Evolutionary conservation across 441 rosid genomes (phyloP).

Genomic region (Adansonia gregorii): DNA sequence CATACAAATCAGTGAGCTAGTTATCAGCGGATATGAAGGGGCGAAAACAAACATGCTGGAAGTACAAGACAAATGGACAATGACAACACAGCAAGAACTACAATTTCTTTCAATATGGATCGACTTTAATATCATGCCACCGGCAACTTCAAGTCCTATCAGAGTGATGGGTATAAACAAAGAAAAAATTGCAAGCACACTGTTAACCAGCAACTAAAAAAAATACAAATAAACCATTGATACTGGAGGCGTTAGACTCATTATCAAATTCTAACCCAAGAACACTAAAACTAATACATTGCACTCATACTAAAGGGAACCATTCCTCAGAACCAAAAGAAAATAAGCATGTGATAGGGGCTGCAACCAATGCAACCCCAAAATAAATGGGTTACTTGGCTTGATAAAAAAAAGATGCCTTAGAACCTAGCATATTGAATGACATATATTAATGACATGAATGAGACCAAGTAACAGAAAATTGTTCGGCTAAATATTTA

Average conservation of each 20-base stretch:
- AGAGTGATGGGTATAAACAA: not conserved
- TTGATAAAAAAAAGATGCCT: not conserved
- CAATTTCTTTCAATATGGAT: not conserved
- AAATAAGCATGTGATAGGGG: not conserved
- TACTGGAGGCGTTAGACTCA: too few species aligned
- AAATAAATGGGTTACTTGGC: not conserved
- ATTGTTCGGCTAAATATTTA: slow-evolving; percentile 29
- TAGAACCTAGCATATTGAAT: not conserved
- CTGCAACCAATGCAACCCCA: not conserved
- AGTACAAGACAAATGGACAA: slow-evolving; percentile 12
- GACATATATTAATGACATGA: not conserved
- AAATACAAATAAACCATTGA: slow-evolving; percentile 2
- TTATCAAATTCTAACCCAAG: not conserved
- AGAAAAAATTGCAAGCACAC: not conserved
- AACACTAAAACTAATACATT: not conserved
- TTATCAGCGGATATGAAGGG: not conserved
- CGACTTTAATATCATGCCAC: not conserved
- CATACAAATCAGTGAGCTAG: slow-evolving; percentile 29
- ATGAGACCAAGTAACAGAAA: not conserved
- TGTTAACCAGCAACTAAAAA: not conserved
- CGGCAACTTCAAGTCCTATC: not conserved
- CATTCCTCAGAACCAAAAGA: not conserved
- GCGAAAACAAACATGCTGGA: not conserved
- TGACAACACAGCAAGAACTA: not conserved
- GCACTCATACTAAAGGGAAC: not conserved